A percentile compares a stretch with the other conserved stretches of the same genome.
Evolutionary conservation across 2,329 filamentous ascomycete genomes (phyloP).

Genomic region (Aquanectria penicillioides): DNA sequence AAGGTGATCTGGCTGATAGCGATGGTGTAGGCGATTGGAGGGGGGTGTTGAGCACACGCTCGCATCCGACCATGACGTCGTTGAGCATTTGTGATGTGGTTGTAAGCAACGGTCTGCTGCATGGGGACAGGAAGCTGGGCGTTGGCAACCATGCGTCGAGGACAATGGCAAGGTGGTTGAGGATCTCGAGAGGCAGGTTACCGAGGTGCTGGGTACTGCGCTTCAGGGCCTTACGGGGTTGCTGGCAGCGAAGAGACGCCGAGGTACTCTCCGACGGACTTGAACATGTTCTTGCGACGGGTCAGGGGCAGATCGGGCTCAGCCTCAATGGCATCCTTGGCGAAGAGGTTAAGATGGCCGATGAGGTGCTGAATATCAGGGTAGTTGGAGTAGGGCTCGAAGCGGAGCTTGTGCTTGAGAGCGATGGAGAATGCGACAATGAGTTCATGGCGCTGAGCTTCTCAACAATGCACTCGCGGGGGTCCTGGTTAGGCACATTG

Average conservation of each 20-base stretch:
- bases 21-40: conserved; percentile 86
- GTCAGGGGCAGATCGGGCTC: conserved; percentile 47
- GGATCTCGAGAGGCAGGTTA: conserved; percentile 84
- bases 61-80: conserved; percentile 76
- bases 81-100: conserved; percentile 71
- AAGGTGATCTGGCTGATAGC: conserved; percentile 88
- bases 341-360: conserved; percentile 79
- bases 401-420: conserved; percentile 84
- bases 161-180: conserved; percentile 76
- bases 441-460: conserved; percentile 82
- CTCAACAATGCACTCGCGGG: conserved; percentile 73
- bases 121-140: conserved; percentile 65
- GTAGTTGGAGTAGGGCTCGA: conserved; percentile 83
- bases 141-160: conserved; percentile 68
- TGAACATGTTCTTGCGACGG: conserved; percentile 64
- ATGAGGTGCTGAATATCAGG: conserved; percentile 77
- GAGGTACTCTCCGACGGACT: conserved; percentile 75
- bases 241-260: conserved; percentile 78
- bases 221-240: conserved; percentile 83
- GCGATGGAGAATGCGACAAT: conserved; percentile 80
- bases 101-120: conserved; percentile 70
- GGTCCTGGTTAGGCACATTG: conserved; percentile 59
- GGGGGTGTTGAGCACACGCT: conserved; percentile 84
- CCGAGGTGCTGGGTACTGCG: conserved; percentile 76
- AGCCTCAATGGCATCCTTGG: conserved; percentile 61